A percentile compares a stretch with the other conserved stretches of the same genome.
Evolutionary conservation across 148 eudicot species (phyloP).

Genomic region (Chenopodium suecicum): DNA sequence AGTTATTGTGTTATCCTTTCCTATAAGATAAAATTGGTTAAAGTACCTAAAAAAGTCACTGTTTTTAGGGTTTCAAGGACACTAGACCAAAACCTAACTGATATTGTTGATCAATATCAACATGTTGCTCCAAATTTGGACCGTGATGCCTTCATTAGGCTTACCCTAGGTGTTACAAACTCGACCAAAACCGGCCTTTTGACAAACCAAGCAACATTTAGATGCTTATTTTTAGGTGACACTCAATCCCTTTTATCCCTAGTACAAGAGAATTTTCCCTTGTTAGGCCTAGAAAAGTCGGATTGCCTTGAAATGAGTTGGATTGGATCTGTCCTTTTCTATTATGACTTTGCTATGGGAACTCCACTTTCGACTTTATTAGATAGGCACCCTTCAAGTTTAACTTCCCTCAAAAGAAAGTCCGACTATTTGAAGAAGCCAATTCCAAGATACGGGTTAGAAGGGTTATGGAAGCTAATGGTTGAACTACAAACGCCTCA

Average conservation of each 20-base stretch:
- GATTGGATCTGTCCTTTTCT: constrained; percentile 20
- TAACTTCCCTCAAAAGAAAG: constrained; percentile 23
- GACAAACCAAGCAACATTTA: constrained; percentile 21
- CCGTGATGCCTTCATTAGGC: constrained; percentile 18
- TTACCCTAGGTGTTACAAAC: constrained; percentile 20
- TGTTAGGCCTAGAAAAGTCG: constrained; percentile 5
- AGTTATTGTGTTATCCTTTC: constrained; percentile 20
- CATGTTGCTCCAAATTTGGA: constrained; percentile 20
- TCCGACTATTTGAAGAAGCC: constrained; percentile 42
- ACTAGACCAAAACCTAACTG: constrained; percentile 15
- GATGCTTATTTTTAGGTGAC: constrained; percentile 22
- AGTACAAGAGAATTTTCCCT: constrained; percentile 9
- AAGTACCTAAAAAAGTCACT: constrained; percentile 14
- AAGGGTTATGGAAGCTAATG: constrained; percentile 31
- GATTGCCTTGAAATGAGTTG: constrained; percentile 27
- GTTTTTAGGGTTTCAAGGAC: constrained; percentile 20
- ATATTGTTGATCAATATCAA: constrained; percentile 19
- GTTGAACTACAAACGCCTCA: constrained; percentile 18
- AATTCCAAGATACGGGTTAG: constrained; percentile 31
- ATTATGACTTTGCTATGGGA: neutral
- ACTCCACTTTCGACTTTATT: constrained; percentile 16
- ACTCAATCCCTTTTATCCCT: constrained; percentile 3
- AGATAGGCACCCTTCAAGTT: neutral
- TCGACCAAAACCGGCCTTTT: neutral
- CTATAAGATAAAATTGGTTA: neutral